Evolutionary conservation across 2,329 filamentous ascomycete genomes (phyloP).

Genomic region (Ceratocystis cubensis): DNA sequence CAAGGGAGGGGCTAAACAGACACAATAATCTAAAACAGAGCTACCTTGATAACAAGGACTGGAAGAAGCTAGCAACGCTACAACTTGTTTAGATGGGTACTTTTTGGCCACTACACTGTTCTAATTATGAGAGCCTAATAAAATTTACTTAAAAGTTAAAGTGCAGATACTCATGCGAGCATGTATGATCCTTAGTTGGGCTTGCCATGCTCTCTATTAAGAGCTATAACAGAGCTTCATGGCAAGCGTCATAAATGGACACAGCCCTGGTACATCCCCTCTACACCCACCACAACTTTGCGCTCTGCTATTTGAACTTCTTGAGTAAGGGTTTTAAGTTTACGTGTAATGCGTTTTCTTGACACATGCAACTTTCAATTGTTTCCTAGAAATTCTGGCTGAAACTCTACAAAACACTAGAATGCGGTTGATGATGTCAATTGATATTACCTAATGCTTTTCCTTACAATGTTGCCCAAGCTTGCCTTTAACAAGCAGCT

Average conservation of each 20-base stretch:
- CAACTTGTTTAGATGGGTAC: neutral
- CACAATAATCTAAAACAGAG: neutral
- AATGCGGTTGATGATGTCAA: neutral
- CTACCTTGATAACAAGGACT: neutral
- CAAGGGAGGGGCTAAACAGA: neutral
- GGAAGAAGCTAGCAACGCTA: neutral
- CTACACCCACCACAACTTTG: no score
- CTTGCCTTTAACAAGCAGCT: neutral
- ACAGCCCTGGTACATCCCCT: no score
- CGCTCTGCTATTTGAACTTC: no score
- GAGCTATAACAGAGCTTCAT: no score
- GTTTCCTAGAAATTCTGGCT: no score
- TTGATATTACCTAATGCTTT: neutral
- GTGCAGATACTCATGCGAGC: neutral
- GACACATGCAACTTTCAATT: no score
- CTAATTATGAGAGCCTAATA: neutral
- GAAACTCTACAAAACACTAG: no score
- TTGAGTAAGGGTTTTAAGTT: no score
- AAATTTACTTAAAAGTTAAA: neutral
- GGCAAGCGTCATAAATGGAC: no score
- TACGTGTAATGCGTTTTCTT: no score
- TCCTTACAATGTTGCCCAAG: neutral
- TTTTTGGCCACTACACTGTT: neutral
- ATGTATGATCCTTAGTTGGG: neutral
- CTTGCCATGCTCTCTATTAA: neutral